Evolutionary conservation across 2,329 filamentous ascomycete species (phyloP).

Genomic region (Ophiostoma ips): DNA sequence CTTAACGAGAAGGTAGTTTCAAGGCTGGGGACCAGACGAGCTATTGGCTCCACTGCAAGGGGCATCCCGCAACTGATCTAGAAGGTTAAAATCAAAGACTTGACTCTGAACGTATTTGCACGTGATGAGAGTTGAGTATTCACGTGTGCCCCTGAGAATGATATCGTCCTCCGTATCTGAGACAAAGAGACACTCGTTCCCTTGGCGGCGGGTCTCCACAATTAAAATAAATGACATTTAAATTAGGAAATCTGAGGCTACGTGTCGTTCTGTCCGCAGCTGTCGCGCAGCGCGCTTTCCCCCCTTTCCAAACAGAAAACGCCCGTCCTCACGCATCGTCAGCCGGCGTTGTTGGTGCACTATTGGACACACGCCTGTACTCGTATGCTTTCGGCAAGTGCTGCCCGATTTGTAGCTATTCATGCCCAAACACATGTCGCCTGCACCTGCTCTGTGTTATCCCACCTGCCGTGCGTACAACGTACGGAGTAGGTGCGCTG

Average conservation of each 20-base stretch:
- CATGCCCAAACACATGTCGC: no score
- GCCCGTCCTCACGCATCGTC: no score
- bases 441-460: no score
- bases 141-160: not conserved
- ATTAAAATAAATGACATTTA: no score
- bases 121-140: not conserved
- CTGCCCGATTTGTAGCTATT: not conserved
- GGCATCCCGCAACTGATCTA: not conserved
- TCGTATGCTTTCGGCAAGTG: no score
- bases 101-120: not conserved
- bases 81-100: not conserved
- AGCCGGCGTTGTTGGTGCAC: no score
- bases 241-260: not conserved
- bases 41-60: not conserved
- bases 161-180: not conserved
- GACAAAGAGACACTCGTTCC: no score
- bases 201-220: no score
- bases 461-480: no score
- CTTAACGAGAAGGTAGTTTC: not conserved
- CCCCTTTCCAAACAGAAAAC: not conserved
- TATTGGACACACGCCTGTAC: no score
- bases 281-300: not conserved
- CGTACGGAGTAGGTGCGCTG: no score
- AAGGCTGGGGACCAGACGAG: not conserved
- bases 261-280: conserved; percentile 7